Conservation (phyloP, 2,329 filamentous ascomycete genomes). For the Colletotrichum sp. region DNA sequence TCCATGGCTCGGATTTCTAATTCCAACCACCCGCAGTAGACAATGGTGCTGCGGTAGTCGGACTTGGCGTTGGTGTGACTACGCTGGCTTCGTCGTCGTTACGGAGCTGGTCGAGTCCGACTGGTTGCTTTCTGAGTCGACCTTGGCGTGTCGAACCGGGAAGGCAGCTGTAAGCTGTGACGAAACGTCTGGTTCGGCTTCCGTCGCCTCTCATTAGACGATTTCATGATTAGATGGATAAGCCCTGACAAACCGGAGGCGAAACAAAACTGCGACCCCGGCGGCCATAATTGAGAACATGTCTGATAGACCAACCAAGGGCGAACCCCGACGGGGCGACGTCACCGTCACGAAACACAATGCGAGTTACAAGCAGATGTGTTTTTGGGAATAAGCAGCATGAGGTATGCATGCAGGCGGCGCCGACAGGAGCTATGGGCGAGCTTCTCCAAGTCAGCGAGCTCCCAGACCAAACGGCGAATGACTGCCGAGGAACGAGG, state of each 20-base stretch:
- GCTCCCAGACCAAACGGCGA: background rate
- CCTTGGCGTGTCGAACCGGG: background rate
- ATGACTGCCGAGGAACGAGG: background rate
- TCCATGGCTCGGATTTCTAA: background rate
- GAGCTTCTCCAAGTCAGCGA: background rate
- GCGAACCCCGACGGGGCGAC: background rate
- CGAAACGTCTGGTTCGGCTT: constrained; percentile 1
- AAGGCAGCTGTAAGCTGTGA: background rate
- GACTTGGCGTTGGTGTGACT: background rate
- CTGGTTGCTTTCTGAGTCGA: background rate
- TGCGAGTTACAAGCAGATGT: background rate
- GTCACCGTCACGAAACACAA: background rate
- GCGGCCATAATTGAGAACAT: background rate
- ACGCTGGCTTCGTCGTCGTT: background rate
- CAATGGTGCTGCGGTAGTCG: background rate
- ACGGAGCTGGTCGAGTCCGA: background rate
- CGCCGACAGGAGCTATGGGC: background rate
- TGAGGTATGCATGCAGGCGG: constrained; percentile 5
- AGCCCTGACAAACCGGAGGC: constrained; percentile 14
- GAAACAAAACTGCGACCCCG: constrained; percentile 16
- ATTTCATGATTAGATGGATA: background rate
- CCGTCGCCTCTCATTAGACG: background rate
- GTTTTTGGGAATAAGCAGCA: background rate
- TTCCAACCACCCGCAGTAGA: background rate
- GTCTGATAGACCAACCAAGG: background rate